A percentile compares a stretch with the other conserved stretches of the same genome.
These are phyloP conservation scores for Gleditsia sinensis DNA, from an alignment of 306 rosid species.

Conservation along the genomic window DNA sequence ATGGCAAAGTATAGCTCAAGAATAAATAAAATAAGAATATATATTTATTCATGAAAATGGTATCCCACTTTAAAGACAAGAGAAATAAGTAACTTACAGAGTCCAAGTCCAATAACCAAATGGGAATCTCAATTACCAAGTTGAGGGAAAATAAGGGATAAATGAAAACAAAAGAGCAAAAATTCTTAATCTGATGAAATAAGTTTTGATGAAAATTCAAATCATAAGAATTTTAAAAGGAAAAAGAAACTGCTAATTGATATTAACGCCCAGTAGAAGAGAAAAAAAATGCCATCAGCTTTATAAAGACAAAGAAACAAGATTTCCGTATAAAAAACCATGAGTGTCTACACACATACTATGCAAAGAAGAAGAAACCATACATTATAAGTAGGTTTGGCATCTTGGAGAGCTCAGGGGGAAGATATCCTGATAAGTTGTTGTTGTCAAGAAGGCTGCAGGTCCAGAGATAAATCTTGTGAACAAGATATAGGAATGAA, in stretches of 20 bases:
- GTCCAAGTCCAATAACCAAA: neutral
- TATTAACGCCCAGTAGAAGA: neutral
- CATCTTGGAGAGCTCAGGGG: slow-evolving; percentile 57
- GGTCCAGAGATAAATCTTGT: slow-evolving; percentile 17
- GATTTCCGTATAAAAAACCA: neutral
- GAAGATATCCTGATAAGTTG: slow-evolving; percentile 82
- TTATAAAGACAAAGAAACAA: slow-evolving; percentile 2
- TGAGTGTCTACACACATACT: neutral
- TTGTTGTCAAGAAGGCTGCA: slow-evolving; percentile 96
- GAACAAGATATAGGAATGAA: slow-evolving; percentile 21
- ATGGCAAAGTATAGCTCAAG: neutral
- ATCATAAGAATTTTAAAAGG: neutral
- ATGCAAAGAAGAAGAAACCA: slow-evolving; percentile 24
- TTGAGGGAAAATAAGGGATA: neutral
- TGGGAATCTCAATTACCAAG: neutral
- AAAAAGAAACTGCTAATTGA: slow-evolving; percentile 3
- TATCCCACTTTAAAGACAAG: neutral
- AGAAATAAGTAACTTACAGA: neutral
- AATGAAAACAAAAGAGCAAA: neutral
- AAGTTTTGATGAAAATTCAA: neutral
- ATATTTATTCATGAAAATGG: neutral
- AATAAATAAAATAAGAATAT: neutral
- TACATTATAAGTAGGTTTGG: slow-evolving; percentile 57
- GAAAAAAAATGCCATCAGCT: slow-evolving; percentile 14
- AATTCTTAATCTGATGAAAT: neutral